Evolutionary conservation across 1,139 yeast genomes (phyloP).

Genomic region (Scheffersomyces parashehatae): DNA sequence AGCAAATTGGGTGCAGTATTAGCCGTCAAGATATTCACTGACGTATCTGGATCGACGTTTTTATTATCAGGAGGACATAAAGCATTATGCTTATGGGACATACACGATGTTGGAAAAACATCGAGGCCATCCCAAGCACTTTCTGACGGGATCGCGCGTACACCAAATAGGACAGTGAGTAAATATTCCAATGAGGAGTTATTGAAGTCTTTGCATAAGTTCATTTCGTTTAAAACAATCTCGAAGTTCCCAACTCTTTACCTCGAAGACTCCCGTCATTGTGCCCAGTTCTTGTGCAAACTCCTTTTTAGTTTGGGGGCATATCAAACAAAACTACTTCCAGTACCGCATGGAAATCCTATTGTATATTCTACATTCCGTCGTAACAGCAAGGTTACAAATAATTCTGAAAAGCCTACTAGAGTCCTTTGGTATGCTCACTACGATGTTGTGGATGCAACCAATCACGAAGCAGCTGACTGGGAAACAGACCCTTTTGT

Average conservation of each 20-base stretch:
- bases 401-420: constrained; percentile 13
- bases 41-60: constrained; percentile 20
- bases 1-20: constrained; percentile 21
- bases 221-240: constrained; percentile 74
- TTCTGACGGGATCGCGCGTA: constrained; percentile 6
- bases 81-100: constrained; percentile 39
- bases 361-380: constrained; percentile 74
- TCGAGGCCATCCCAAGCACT: not conserved
- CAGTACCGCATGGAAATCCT: constrained; percentile 79
- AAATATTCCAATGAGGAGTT: constrained; percentile 60
- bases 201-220: constrained; percentile 58
- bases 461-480: constrained; percentile 41
- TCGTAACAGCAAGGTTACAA: constrained; percentile 28
- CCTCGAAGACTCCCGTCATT: constrained; percentile 79
- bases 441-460: constrained; percentile 82
- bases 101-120: constrained; percentile 20
- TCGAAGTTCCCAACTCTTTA: constrained; percentile 67
- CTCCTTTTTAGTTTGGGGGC: constrained; percentile 76
- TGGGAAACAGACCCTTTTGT: constrained; percentile 85
- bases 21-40: constrained; percentile 29
- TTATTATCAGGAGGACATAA: constrained; percentile 43
- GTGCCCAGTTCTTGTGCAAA: constrained; percentile 74
- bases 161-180: constrained; percentile 35
- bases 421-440: constrained; percentile 89
- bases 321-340: constrained; percentile 59